A percentile compares a stretch with the other conserved stretches of the same genome.
phyloP scores from a whole-genome alignment of 768 basidiomycete species.

The Tulasnella sp. region DNA sequence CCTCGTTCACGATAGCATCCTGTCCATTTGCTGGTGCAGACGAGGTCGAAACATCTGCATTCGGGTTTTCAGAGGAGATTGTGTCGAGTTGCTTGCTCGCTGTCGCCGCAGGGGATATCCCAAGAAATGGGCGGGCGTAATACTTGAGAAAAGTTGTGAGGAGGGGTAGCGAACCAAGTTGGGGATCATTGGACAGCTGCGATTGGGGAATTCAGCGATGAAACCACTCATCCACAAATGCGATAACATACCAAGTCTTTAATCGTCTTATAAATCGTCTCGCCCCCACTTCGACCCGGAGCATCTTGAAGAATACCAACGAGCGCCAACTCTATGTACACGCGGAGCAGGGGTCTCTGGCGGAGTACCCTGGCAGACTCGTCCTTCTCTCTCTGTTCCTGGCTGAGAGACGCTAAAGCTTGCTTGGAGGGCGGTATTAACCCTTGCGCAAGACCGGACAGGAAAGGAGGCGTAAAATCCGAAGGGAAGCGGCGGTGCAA shows the following conservation, averaged over 20 bases:
- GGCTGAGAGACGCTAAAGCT: slow-evolving; percentile 47
- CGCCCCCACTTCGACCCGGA: slow-evolving; percentile 58
- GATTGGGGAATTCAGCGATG: slow-evolving; percentile 6
- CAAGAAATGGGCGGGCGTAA: slow-evolving; percentile 80
- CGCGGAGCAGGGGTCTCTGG: slow-evolving; percentile 74
- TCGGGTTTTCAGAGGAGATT: slow-evolving; percentile 24
- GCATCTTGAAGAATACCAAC: slow-evolving; percentile 72
- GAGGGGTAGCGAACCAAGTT: slow-evolving; percentile 75
- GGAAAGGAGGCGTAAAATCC: slow-evolving; percentile 60
- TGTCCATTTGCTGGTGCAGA: slow-evolving; percentile 30
- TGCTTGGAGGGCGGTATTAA: slow-evolving; percentile 29
- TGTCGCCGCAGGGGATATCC: slow-evolving; percentile 42
- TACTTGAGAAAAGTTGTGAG: slow-evolving; percentile 86
- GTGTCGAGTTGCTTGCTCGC: slow-evolving; percentile 46
- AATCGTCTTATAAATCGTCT: slow-evolving; percentile 79
- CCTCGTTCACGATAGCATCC: slow-evolving; percentile 20
- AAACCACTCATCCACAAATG: neutral
- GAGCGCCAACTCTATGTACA: slow-evolving; percentile 81
- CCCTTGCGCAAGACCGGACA: slow-evolving; percentile 40
- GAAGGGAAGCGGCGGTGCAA: slow-evolving; percentile 78
- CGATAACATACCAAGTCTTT: slow-evolving; percentile 61
- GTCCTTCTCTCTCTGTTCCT: slow-evolving; percentile 87
- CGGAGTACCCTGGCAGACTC: slow-evolving; percentile 63
- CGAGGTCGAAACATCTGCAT: slow-evolving; percentile 29
- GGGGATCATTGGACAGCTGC: slow-evolving; percentile 80